These are phyloP conservation scores for Pseudocercospora cruenta DNA, from an alignment of 2,329 filamentous ascomycete species.

Conservation along the genomic window DNA sequence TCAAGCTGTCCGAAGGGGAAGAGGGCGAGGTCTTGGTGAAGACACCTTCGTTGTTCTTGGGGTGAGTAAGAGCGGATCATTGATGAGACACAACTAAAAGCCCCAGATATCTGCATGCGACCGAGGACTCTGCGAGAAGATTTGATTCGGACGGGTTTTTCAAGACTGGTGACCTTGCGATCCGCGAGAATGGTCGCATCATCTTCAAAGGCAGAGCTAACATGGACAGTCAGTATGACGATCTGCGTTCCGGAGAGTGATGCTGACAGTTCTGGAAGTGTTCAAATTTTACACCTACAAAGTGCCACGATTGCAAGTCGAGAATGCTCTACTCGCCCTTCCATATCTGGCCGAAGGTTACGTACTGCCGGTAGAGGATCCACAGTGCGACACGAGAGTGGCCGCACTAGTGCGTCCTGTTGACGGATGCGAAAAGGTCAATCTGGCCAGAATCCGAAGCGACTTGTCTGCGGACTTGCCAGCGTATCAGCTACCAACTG, in stretches of 20 bases:
- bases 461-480: constrained; percentile 2
- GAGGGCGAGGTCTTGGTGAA: constrained; percentile 5
- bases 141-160: constrained; percentile 8
- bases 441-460: neutral
- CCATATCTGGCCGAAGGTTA: constrained; percentile 6
- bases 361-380: constrained; percentile 5
- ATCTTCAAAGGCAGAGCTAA: constrained; percentile 5
- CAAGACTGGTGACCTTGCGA: constrained; percentile 6
- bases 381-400: constrained; percentile 9
- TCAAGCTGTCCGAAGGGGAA: constrained; percentile 5
- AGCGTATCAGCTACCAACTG: constrained; percentile 6
- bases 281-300: constrained; percentile 12
- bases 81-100: neutral
- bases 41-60: constrained; percentile 5
- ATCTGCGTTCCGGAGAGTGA: neutral
- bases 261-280: neutral
- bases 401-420: neutral
- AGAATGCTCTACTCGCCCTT: constrained; percentile 5
- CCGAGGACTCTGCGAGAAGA: constrained; percentile 1
- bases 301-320: constrained; percentile 7
- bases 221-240: constrained; percentile 6
- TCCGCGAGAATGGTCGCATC: constrained; percentile 6
- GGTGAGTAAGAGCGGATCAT: neutral
- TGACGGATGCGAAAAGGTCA: neutral
- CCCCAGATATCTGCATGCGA: neutral